A percentile compares a stretch with the other conserved stretches of the same genome.
phyloP scores from a whole-genome alignment of 164 flowering plant genomes.

The Stephania yunnanensis region DNA sequence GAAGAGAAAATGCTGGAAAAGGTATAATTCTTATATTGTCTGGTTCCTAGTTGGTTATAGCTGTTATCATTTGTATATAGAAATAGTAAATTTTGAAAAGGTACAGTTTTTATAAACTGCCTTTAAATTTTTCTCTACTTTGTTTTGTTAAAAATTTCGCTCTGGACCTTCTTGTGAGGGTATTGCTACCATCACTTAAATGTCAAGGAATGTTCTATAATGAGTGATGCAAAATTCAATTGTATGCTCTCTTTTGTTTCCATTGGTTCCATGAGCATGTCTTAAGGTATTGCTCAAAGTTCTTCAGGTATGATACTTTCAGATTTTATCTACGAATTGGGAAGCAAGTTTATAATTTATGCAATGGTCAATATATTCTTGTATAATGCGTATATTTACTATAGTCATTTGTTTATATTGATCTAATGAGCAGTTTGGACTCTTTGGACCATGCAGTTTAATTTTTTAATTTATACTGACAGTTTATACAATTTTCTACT shows the following conservation, averaged over 20 bases:
- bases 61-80: not conserved
- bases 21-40: slow-evolving; percentile 27
- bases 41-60: not conserved
- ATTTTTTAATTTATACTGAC: not conserved
- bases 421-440: not conserved
- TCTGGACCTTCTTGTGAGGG: not conserved
- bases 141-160: too few species aligned
- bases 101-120: not conserved
- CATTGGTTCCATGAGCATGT: not conserved
- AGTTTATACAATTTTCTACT: slow-evolving; percentile 8
- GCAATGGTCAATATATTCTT: too few species aligned
- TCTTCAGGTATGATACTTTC: too few species aligned
- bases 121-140: not conserved
- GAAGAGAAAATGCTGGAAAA: slow-evolving; percentile 43
- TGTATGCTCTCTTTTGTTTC: not conserved
- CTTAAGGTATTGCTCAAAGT: too few species aligned
- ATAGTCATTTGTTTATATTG: not conserved
- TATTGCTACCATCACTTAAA: not conserved
- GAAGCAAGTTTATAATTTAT: too few species aligned
- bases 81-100: not conserved
- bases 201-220: not conserved
- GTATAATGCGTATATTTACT: too few species aligned
- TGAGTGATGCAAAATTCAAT: not conserved
- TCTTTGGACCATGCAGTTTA: too few species aligned
- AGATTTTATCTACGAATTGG: too few species aligned